phyloP scores from a whole-genome alignment of 441 rosid species.

The Capsella rubella region DNA sequence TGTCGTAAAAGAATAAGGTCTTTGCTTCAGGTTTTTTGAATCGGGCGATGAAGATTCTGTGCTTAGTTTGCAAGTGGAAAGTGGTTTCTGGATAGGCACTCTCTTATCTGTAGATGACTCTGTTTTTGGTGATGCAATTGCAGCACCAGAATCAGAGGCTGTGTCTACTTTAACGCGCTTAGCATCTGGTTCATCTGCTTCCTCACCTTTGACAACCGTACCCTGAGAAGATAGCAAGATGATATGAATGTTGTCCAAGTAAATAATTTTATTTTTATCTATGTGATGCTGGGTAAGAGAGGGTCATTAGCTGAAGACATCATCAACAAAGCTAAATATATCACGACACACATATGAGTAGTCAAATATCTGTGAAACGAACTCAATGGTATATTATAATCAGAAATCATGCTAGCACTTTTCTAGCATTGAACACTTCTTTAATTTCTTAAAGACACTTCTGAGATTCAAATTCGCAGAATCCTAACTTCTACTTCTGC shows the following conservation, averaged over 20 bases:
- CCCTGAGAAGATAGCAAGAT: conserved; percentile 59
- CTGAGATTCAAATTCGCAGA: conserved; percentile 13
- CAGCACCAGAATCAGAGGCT: conserved; percentile 55
- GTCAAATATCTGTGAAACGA: conserved; percentile 9
- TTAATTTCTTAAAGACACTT: conserved; percentile 8
- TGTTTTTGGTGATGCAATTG: conserved; percentile 45
- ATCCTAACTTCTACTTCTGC: conserved; percentile 8
- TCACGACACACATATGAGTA: not conserved
- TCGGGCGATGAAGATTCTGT: conserved; percentile 50
- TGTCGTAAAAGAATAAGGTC: conserved; percentile 48
- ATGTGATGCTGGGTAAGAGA: conserved; percentile 13
- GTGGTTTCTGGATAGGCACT: conserved; percentile 53
- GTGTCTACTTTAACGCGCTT: conserved; percentile 71
- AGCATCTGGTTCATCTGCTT: conserved; percentile 62
- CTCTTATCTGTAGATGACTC: conserved; percentile 54
- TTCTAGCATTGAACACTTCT: conserved; percentile 20
- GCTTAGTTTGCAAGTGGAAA: conserved; percentile 50
- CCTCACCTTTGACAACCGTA: conserved; percentile 71
- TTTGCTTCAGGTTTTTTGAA: conserved; percentile 55
- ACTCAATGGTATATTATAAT: not conserved
- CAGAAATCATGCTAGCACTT: conserved; percentile 14
- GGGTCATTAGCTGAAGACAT: conserved; percentile 25
- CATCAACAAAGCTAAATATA: conserved; percentile 6
- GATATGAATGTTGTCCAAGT: not conserved
- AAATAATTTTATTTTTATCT: conserved; percentile 7